Conservation (phyloP, 225 moss, liverwort and hornwort species). For the Marchantia polymorpha region DNA sequence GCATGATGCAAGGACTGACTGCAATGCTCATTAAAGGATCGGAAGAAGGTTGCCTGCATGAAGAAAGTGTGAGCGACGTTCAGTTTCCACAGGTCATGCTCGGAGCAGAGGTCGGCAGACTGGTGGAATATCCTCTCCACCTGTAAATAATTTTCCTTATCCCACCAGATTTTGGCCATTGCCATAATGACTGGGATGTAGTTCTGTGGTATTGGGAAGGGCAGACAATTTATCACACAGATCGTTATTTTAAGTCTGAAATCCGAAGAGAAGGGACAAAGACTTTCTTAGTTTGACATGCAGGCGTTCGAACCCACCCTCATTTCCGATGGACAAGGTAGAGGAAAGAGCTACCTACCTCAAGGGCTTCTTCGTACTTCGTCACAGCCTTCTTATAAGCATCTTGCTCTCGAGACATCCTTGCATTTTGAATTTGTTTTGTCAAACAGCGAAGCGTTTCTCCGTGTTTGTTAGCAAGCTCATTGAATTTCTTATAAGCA, state of each 20-base stretch:
- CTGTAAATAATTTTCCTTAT: slow-evolving; percentile 79
- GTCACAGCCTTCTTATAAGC: slow-evolving; percentile 44
- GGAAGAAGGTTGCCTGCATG: slow-evolving; percentile 52
- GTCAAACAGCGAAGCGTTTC: slow-evolving; percentile 54
- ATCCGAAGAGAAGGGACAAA: too few species aligned
- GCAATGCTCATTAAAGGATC: neutral
- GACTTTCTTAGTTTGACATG: too few species aligned
- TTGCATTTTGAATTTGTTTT: slow-evolving; percentile 66
- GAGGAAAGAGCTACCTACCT: slow-evolving; percentile 34
- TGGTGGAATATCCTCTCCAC: slow-evolving; percentile 71
- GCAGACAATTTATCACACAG: neutral
- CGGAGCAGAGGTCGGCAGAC: slow-evolving; percentile 59
- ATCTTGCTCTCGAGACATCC: slow-evolving; percentile 45
- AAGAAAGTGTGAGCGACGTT: slow-evolving; percentile 88
- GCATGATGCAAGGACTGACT: neutral
- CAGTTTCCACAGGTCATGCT: slow-evolving; percentile 78
- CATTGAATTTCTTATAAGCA: slow-evolving; percentile 70
- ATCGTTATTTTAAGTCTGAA: neutral
- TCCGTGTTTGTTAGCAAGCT: slow-evolving; percentile 57
- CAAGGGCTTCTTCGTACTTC: slow-evolving; percentile 58
- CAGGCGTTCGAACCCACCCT: too few species aligned
- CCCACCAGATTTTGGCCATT: slow-evolving; percentile 97
- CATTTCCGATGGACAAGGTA: neutral
- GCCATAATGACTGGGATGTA: slow-evolving; percentile 81
- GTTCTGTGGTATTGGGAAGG: slow-evolving; percentile 25